Evolutionary conservation across 139 green algal species (phyloP).

Genomic region (Pleodorina starrii): DNA sequence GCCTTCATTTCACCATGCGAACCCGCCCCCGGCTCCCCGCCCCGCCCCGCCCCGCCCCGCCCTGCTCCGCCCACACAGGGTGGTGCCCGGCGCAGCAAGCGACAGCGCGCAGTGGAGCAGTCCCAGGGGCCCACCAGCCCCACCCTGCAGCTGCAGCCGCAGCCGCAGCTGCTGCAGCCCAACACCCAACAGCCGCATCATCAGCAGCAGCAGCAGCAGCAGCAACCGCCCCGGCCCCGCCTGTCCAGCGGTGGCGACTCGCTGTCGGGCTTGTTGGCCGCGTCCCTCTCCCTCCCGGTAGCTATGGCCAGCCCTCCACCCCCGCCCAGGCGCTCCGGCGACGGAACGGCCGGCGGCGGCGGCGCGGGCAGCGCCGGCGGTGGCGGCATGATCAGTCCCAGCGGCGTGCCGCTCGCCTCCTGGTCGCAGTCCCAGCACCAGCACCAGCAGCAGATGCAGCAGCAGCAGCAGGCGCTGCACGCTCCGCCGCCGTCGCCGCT

Average conservation of each 20-base stretch:
- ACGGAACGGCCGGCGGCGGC: too few relatives aligned
- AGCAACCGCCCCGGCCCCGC: not conserved
- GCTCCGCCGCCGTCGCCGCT: not conserved
- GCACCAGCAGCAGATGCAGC: not conserved
- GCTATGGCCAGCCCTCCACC: not conserved
- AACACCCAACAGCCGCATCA: not conserved
- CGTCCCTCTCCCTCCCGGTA: too few relatives aligned
- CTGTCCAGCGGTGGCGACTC: not conserved
- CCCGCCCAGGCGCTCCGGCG: not conserved
- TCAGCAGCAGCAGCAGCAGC: not conserved
- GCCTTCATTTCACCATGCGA: too few relatives aligned
- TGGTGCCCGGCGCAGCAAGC: constrained; percentile 1
- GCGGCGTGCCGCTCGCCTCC: not conserved
- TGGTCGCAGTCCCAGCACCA: not conserved
- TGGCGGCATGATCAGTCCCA: not conserved
- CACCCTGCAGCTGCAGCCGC: not conserved
- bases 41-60: too few relatives aligned
- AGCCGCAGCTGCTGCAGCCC: not conserved
- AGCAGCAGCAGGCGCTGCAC: not conserved
- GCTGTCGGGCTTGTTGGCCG: not conserved
- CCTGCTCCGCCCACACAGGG: too few relatives aligned
- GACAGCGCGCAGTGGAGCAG: not conserved
- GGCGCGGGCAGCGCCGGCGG: too few relatives aligned
- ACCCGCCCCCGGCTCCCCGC: too few relatives aligned
- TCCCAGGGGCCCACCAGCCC: not conserved